phyloP scores from a whole-genome alignment of 1,284 basidiomycete species.

The Cryptococcus floricola region DNA sequence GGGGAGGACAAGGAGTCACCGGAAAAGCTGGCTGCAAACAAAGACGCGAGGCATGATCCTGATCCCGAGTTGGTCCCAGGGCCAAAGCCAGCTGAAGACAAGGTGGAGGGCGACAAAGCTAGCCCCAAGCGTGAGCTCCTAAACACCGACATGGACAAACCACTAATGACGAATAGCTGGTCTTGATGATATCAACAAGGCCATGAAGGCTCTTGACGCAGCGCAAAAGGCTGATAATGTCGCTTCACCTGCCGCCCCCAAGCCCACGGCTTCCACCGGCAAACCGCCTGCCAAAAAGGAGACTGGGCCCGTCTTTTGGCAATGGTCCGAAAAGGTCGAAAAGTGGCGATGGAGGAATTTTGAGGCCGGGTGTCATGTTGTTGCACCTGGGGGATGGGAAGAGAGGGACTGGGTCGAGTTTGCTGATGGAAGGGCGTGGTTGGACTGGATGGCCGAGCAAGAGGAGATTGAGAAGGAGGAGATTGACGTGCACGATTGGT shows the following conservation, averaged over 20 bases:
- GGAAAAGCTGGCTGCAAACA: not conserved
- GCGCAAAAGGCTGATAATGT: not conserved
- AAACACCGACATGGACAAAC: not conserved
- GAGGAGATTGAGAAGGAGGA: constrained; percentile 22
- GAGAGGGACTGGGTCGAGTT: constrained; percentile 42
- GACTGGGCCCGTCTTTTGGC: constrained; percentile 25
- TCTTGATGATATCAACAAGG: constrained; percentile 5
- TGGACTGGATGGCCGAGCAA: constrained; percentile 26
- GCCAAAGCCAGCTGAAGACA: not conserved
- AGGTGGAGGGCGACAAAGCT: not conserved
- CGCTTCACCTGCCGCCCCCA: not conserved
- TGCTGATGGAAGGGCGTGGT: constrained; percentile 31
- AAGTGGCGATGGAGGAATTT: constrained; percentile 36
- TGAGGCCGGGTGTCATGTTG: constrained; percentile 22
- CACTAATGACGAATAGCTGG: not conserved
- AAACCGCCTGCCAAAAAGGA: not conserved
- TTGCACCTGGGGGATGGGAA: constrained; percentile 33
- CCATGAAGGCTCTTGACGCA: constrained; percentile 9
- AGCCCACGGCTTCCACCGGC: not conserved
- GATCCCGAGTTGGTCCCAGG: constrained; percentile 8
- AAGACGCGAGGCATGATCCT: constrained; percentile 9
- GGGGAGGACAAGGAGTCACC: not conserved
- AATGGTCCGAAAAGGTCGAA: constrained; percentile 30
- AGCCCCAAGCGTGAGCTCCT: not conserved
- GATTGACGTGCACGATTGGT: constrained; percentile 36